Percentiles rank a stretch among this genome's conserved stretches.
Conservation (phyloP, 192 early-diverging fungal genomes). For the Umbelopsis isabellina region DNA sequence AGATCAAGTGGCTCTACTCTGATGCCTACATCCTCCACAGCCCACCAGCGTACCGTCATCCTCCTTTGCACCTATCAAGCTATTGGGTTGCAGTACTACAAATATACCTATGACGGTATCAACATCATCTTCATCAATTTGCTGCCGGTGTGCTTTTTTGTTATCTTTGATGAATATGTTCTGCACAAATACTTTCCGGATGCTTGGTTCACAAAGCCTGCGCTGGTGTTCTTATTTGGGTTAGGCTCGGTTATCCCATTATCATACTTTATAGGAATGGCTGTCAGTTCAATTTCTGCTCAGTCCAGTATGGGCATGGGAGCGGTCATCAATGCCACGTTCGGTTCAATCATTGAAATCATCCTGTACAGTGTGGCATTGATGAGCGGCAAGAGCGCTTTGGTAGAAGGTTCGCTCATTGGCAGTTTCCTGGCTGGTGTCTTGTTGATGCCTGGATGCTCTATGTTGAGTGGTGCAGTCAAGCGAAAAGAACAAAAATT, state of each 20-base stretch:
- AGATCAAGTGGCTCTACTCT: constrained; percentile 54
- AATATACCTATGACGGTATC: constrained; percentile 94
- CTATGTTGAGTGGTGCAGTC: constrained; percentile 92
- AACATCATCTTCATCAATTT: constrained; percentile 97
- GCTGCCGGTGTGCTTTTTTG: constrained; percentile 81
- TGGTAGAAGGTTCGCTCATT: constrained; percentile 92
- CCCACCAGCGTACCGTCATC: constrained; percentile 53
- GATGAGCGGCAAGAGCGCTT: constrained; percentile 79
- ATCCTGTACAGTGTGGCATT: constrained; percentile 91
- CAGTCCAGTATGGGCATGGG: constrained; percentile 92
- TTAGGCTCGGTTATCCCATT: constrained; percentile 88
- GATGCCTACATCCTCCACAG: constrained; percentile 26
- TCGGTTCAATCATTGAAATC: constrained; percentile 95
- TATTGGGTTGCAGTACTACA: constrained; percentile 93
- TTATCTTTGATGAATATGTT: constrained; percentile 80
- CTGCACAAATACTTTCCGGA: constrained; percentile 58
- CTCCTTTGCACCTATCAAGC: constrained; percentile 90
- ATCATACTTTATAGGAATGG: constrained; percentile 97
- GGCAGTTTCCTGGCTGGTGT: constrained; percentile 90
- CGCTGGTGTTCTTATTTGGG: constrained; percentile 69
- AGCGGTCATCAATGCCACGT: constrained; percentile 96
- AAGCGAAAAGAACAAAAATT: constrained; percentile 93
- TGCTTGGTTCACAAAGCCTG: constrained; percentile 58
- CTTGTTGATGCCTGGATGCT: constrained; percentile 89
- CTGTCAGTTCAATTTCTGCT: constrained; percentile 94